These are phyloP conservation scores for Botrytis galanthina DNA, from an alignment of 2,329 filamentous ascomycete species.

Conservation along the genomic window DNA sequence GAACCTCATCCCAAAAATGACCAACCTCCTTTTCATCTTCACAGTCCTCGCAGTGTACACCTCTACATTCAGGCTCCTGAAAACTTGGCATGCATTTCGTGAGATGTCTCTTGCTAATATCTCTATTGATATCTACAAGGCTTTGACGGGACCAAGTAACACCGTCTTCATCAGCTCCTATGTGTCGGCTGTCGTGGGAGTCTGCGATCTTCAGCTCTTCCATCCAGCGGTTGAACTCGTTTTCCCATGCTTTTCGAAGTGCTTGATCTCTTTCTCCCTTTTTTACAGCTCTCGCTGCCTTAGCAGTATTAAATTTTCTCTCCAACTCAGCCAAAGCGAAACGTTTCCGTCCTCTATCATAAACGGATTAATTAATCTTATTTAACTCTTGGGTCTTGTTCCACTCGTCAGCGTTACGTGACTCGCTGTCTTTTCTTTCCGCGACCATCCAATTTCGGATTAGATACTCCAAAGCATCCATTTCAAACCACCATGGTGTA, in stretches of 20 bases:
- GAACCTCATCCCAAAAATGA: not conserved
- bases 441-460: not conserved
- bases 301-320: not conserved
- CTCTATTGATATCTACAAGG: not conserved
- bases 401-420: not conserved
- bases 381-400: not conserved
- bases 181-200: not conserved
- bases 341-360: accelerated
- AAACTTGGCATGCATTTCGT: not conserved
- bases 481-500: not conserved
- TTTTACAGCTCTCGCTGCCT: not conserved
- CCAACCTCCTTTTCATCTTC: not conserved
- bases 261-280: not conserved
- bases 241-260: not conserved
- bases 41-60: not conserved
- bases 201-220: not conserved
- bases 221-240: not conserved
- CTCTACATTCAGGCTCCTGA: accelerated
- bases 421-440: accelerated
- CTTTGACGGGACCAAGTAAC: not conserved
- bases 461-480: not conserved
- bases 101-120: accelerated
- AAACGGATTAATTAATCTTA: accelerated
- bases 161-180: not conserved
- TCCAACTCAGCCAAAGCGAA: not conserved